These are phyloP conservation scores for Veloboletus limbatus DNA, from an alignment of 1,284 basidiomycete species.

Conservation along the genomic window DNA sequence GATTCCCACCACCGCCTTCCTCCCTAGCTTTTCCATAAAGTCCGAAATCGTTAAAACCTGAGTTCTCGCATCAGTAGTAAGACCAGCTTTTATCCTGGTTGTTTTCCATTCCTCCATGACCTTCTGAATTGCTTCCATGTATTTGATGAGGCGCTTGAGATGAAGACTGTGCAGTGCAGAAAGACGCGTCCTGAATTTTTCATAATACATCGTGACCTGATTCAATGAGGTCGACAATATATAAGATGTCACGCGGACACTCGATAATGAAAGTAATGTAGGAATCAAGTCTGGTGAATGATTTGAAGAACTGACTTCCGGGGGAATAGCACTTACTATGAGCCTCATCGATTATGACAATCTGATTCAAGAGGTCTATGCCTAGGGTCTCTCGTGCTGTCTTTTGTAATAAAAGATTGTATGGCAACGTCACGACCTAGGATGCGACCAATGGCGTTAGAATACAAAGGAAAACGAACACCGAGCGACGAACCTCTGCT, in stretches of 20 bases:
- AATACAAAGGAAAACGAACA: neutral
- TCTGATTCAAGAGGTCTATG: slow-evolving; percentile 78
- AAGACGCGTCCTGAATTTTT: slow-evolving; percentile 76
- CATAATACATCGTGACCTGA: slow-evolving; percentile 81
- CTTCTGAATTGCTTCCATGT: slow-evolving; percentile 66
- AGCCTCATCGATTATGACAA: slow-evolving; percentile 94
- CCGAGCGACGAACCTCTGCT: slow-evolving; percentile 67
- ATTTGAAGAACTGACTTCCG: neutral
- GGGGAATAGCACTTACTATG: slow-evolving; percentile 66
- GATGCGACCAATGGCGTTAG: slow-evolving; percentile 1
- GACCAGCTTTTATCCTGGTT: slow-evolving; percentile 23
- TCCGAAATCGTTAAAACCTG: slow-evolving; percentile 67
- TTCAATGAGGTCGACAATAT: slow-evolving; percentile 63
- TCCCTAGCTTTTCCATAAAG: slow-evolving; percentile 66
- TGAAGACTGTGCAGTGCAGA: slow-evolving; percentile 75
- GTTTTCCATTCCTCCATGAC: slow-evolving; percentile 51
- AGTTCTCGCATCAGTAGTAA: slow-evolving; percentile 25
- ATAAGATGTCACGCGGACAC: slow-evolving; percentile 60
- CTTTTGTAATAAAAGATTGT: slow-evolving; percentile 88
- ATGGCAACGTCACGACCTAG: slow-evolving; percentile 87
- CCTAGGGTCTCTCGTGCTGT: slow-evolving; percentile 84
- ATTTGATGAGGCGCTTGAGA: slow-evolving; percentile 73
- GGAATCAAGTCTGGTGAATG: slow-evolving; percentile 70
- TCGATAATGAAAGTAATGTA: slow-evolving; percentile 85
- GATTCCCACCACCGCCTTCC: slow-evolving; percentile 62